Evolutionary conservation across 306 rosid genomes (phyloP).

Genomic region (Luffa acutangula): DNA sequence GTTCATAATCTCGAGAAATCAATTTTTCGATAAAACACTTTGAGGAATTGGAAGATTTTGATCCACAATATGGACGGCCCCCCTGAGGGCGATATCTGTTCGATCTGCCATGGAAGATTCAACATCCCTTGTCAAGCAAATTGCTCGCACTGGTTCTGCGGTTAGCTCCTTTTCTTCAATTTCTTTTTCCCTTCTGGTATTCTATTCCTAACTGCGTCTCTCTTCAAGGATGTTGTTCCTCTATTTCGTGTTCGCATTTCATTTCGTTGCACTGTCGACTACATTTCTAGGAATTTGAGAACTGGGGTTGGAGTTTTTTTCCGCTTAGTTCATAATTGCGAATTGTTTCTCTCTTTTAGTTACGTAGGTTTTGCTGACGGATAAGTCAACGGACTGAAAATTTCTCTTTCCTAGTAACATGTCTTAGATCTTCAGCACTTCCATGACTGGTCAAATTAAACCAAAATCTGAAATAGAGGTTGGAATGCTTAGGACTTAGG

Average conservation of each 20-base stretch:
- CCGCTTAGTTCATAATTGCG: background rate
- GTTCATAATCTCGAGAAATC: background rate
- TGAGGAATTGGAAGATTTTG: background rate
- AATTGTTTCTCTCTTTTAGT: background rate
- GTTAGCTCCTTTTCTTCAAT: constrained; percentile 14
- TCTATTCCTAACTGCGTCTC: background rate
- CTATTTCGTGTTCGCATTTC: background rate
- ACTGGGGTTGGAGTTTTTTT: background rate
- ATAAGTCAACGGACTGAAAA: background rate
- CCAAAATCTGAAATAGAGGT: background rate
- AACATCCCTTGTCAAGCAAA: constrained; percentile 77
- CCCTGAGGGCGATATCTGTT: constrained; percentile 53
- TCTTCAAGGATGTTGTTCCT: background rate
- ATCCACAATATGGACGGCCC: constrained; percentile 41
- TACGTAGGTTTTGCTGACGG: background rate
- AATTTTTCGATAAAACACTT: background rate
- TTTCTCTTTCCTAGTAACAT: background rate
- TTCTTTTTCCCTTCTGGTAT: background rate
- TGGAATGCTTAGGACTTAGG: background rate
- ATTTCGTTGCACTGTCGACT: background rate
- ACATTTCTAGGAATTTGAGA: background rate
- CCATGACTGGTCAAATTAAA: background rate
- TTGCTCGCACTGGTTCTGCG: constrained; percentile 98
- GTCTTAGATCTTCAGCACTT: background rate
- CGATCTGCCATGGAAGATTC: constrained; percentile 66